Conservation (phyloP, 305 asterid species). For the Fraxinus platypoda region DNA sequence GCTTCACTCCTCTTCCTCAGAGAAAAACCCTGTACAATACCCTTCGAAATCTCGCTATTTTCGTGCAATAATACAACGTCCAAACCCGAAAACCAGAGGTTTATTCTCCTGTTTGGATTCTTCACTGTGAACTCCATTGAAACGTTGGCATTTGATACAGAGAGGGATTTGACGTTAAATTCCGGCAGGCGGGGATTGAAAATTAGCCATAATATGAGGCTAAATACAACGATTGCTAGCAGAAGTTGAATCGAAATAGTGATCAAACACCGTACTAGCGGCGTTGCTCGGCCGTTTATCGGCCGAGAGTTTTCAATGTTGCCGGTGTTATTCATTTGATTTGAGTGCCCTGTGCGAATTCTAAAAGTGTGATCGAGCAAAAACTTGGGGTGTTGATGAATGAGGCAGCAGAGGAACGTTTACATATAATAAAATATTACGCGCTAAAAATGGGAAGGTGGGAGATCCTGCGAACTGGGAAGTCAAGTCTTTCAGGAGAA, state of each 20-base stretch:
- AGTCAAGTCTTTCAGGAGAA: too few species aligned
- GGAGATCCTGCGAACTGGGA: too few species aligned
- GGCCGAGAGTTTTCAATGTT: neutral
- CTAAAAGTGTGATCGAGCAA: neutral
- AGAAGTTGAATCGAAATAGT: neutral
- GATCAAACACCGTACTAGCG: neutral
- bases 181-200: neutral
- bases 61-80: neutral
- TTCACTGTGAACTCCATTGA: neutral
- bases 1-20: neutral
- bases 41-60: neutral
- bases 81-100: neutral
- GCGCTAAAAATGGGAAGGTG: too few species aligned
- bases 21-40: neutral
- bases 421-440: too few species aligned
- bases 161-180: neutral
- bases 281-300: neutral
- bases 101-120: neutral
- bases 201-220: neutral
- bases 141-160: neutral
- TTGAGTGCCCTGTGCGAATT: neutral
- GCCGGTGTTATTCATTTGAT: neutral
- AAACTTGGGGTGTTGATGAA: too few species aligned
- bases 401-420: neutral
- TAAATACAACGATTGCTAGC: neutral